These are phyloP conservation scores for Kuraishia molischiana DNA, from an alignment of 805 yeast genomes.

Conservation along the genomic window DNA sequence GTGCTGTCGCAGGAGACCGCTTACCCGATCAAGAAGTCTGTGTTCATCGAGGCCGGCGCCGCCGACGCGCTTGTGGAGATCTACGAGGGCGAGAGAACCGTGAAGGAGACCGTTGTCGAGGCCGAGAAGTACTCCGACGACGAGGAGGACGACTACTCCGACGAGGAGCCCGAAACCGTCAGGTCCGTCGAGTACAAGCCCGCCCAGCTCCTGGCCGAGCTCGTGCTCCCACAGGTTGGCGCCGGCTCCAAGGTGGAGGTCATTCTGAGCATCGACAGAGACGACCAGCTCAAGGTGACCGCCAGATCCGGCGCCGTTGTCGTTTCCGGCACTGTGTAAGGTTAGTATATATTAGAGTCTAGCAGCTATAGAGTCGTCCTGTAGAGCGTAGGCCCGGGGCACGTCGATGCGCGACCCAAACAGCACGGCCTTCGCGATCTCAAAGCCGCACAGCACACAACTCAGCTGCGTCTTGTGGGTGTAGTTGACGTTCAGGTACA, in stretches of 20 bases:
- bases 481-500: neutral
- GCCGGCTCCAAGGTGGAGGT: conserved; percentile 61
- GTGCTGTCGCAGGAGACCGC: conserved; percentile 79
- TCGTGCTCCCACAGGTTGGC: conserved; percentile 62
- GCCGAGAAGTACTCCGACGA: conserved; percentile 45
- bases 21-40: conserved; percentile 75
- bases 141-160: conserved; percentile 34
- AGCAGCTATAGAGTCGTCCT: neutral
- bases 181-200: conserved; percentile 68
- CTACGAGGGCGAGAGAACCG: conserved; percentile 76
- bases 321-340: conserved; percentile 36
- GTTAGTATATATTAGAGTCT: neutral
- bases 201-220: conserved; percentile 67
- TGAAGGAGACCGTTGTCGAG: conserved; percentile 76
- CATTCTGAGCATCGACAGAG: conserved; percentile 53
- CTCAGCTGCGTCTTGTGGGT: neutral
- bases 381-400: neutral
- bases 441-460: neutral
- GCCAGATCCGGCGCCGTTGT: conserved; percentile 47
- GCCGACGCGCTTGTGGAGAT: conserved; percentile 60
- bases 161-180: conserved; percentile 85
- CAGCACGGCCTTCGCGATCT: neutral
- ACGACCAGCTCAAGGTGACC: conserved; percentile 53
- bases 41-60: conserved; percentile 52
- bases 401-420: neutral